Evolutionary conservation across 176 grass and related monocot genomes (phyloP), one percentile per base, ranked within the genome.

Genomic region (Ensete ventricosum): DNA sequence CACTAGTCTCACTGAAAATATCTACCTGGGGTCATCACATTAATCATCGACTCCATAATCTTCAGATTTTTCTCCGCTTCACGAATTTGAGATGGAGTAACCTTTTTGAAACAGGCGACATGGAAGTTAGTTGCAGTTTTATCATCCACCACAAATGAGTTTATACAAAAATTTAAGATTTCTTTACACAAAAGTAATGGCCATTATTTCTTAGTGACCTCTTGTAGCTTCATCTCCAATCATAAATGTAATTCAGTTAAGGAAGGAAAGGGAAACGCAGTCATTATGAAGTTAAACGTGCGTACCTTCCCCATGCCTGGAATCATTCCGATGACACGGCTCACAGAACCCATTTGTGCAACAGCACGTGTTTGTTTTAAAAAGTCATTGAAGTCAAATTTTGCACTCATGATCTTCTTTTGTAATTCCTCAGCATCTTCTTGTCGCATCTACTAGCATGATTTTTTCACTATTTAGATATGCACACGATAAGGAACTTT

Each of bases 361-460:
- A 93, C 85, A 72, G 85, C 83, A 69, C 87, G 79, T 78, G 93
- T 90, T 90, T 92, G 90, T 72, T 97, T 92, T 75, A 97, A 77
- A 53, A 97, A 90, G 69, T 97, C 93, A 57, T 97, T 93, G 73
- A 97, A 97, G 63, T 97, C 87, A 80, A 97, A 97, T 77, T 97
- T 86, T 81, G 93, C 90, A 62, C 85, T 93, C 90, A 90, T 69
- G 49, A 97, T 97, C 82, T 97, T 97, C 77, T 97, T 90, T 82
- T 97, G 93, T 64, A 97, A 81, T 71, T 97, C 93, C 63, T 97
- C 93, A 69, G 93, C 93, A 78, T 97, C 93, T 83, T 97, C 90
- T 92, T 90, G 82, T 76, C 71, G 78, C 90, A 97, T 97, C 93
- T 97, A 84, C 17, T 83, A 85, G 77, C 34, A 85, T 73, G 69